phyloP scores from a whole-genome alignment of 2,329 filamentous ascomycete genomes.

The Amesomyces nigricolor region DNA sequence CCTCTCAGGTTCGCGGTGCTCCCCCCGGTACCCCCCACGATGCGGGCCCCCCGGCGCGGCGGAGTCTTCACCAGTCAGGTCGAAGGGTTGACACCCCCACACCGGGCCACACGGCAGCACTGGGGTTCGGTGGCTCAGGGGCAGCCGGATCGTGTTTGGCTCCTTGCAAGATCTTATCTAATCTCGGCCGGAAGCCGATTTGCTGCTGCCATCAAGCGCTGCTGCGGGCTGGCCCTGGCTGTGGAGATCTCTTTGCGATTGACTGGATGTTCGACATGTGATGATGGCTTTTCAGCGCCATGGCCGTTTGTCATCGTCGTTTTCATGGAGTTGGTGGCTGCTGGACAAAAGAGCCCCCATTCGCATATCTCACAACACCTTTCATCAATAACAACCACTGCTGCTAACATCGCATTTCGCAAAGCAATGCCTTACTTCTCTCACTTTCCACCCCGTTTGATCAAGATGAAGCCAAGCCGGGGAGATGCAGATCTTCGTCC shows the following conservation, averaged over 20 bases:
- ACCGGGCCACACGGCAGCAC: slow-evolving; percentile 5
- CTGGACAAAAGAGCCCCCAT: no score
- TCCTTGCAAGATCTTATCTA: slow-evolving; percentile 18
- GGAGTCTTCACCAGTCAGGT: background rate
- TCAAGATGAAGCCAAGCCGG: no score
- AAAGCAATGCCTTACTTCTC: no score
- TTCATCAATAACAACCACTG: no score
- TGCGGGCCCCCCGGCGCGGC: background rate
- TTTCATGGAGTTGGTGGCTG: no score
- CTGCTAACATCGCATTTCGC: no score
- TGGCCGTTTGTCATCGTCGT: no score
- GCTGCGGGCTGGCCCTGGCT: background rate
- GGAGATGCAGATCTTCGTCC: no score
- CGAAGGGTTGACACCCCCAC: background rate
- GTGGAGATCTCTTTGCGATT: background rate
- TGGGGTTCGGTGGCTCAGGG: slow-evolving; percentile 5
- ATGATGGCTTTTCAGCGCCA: background rate
- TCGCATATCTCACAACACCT: no score
- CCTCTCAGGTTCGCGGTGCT: no score
- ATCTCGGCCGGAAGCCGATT: slow-evolving; percentile 18
- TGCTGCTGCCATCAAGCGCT: slow-evolving; percentile 7
- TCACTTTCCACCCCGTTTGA: no score
- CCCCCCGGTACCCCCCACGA: background rate
- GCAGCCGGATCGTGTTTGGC: slow-evolving; percentile 5
- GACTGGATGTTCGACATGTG: background rate